Percentiles rank a stretch among this genome's conserved stretches.
phyloP scores from a whole-genome alignment of 2,329 filamentous ascomycete species.

The Sarocladium oryzae region DNA sequence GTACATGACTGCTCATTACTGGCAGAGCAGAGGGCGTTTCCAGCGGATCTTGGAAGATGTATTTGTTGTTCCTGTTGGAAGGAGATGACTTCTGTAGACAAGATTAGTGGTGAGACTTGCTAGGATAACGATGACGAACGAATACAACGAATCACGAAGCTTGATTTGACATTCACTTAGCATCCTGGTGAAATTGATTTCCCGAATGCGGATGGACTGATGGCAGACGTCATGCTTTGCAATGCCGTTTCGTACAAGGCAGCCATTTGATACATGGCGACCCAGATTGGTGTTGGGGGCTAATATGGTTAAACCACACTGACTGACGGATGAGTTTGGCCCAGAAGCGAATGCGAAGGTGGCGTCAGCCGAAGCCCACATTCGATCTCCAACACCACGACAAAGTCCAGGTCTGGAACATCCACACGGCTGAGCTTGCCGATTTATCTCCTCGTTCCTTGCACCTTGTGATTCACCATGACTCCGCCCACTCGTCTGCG shows the following conservation, averaged over 20 bases:
- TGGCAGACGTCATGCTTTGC: too few species aligned
- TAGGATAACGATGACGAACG: constrained; percentile 11
- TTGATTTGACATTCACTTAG: neutral
- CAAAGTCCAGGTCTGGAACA: neutral
- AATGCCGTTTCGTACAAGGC: too few species aligned
- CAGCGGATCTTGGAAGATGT: neutral
- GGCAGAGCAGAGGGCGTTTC: neutral
- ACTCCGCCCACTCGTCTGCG: too few species aligned
- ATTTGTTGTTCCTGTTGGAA: neutral
- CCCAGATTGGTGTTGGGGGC: too few species aligned
- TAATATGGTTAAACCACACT: too few species aligned
- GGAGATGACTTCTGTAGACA: neutral
- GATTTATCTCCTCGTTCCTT: too few species aligned
- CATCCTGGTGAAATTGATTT: too few species aligned
- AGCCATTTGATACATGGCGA: too few species aligned
- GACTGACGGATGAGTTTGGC: too few species aligned
- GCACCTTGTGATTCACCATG: too few species aligned
- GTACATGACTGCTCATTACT: constrained; percentile 6
- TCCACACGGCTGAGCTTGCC: neutral
- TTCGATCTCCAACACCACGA: neutral
- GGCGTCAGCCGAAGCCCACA: neutral
- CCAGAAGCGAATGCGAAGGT: constrained; percentile 1
- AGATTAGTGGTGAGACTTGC: neutral
- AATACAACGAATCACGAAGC: constrained; percentile 8
- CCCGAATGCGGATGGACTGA: too few species aligned